These are phyloP conservation scores for Neoascochyta sp. DNA, from an alignment of 2,329 filamentous ascomycete genomes.

Conservation along the genomic window DNA sequence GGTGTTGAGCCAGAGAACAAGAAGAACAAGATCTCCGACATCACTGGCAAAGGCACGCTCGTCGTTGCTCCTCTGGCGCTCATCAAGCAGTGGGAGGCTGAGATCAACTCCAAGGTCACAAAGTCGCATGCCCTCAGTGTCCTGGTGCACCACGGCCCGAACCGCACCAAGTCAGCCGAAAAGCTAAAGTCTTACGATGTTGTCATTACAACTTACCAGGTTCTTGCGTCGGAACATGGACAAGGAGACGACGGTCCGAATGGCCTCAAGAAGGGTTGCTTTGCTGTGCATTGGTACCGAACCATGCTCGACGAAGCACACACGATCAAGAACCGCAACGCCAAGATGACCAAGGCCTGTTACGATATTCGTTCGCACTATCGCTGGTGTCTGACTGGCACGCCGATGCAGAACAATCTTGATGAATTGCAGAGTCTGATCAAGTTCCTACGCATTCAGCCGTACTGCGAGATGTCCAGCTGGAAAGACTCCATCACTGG, in stretches of 20 bases:
- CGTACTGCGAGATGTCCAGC: conserved; percentile 77
- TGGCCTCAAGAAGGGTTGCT: conserved; percentile 72
- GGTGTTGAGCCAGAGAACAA: conserved; percentile 46
- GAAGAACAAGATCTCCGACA: conserved; percentile 65
- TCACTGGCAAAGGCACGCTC: conserved; percentile 73
- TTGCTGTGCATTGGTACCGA: conserved; percentile 91
- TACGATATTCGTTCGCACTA: conserved; percentile 83
- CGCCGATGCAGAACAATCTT: conserved; percentile 96
- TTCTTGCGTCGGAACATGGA: conserved; percentile 84
- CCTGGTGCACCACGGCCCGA: conserved; percentile 84
- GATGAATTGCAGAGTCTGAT: conserved; percentile 94
- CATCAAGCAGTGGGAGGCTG: conserved; percentile 95
- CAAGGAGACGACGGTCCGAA: conserved; percentile 60
- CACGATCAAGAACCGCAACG: conserved; percentile 96
- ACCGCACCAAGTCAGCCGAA: conserved; percentile 72
- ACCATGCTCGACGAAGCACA: conserved; percentile 95
- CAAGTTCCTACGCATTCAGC: conserved; percentile 85
- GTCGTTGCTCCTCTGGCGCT: conserved; percentile 90
- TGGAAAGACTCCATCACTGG: conserved; percentile 91
- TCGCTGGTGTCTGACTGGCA: conserved; percentile 93
- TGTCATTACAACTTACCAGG: conserved; percentile 95
- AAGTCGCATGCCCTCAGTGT: conserved; percentile 70
- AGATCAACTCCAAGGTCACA: conserved; percentile 79
- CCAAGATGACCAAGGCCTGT: conserved; percentile 90
- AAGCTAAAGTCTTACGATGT: conserved; percentile 85